Conservation (phyloP, 306 rosid genomes). For the Glycine soja region DNA sequence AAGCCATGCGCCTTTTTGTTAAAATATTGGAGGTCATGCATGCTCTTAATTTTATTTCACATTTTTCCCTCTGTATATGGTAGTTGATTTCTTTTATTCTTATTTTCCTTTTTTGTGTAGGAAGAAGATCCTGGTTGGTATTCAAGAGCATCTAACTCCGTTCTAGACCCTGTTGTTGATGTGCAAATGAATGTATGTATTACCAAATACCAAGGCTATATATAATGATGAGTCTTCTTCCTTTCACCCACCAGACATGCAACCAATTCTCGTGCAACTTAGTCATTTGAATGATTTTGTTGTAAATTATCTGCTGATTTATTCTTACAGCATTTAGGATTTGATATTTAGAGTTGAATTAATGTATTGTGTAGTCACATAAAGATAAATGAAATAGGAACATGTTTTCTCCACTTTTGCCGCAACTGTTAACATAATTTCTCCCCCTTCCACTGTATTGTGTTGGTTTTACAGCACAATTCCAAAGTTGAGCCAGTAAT, state of each 20-base stretch:
- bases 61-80: conserved; percentile 26
- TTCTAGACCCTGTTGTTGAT: conserved; percentile 78
- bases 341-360: conserved; percentile 36
- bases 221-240: conserved; percentile 10
- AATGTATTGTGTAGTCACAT: conserved; percentile 18
- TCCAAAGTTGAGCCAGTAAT: conserved; percentile 63
- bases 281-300: background rate
- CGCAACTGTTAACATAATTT: conserved; percentile 21
- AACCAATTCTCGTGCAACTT: conserved; percentile 14
- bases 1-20: conserved; percentile 97
- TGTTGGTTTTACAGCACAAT: conserved; percentile 58
- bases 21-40: conserved; percentile 84
- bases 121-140: conserved; percentile 98
- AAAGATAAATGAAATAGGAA: conserved; percentile 23
- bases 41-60: conserved; percentile 3
- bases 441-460: conserved; percentile 16
- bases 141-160: conserved; percentile 82
- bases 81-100: conserved; percentile 40
- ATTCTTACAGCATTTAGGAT: conserved; percentile 11
- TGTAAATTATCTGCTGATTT: conserved; percentile 10
- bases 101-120: conserved; percentile 50
- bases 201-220: background rate
- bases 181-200: conserved; percentile 81
- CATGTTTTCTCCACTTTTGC: conserved; percentile 35
- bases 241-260: conserved; percentile 29